These are phyloP conservation scores for Trichoderma simmonsii DNA, from an alignment of 2,329 filamentous ascomycete species.

Conservation along the genomic window DNA sequence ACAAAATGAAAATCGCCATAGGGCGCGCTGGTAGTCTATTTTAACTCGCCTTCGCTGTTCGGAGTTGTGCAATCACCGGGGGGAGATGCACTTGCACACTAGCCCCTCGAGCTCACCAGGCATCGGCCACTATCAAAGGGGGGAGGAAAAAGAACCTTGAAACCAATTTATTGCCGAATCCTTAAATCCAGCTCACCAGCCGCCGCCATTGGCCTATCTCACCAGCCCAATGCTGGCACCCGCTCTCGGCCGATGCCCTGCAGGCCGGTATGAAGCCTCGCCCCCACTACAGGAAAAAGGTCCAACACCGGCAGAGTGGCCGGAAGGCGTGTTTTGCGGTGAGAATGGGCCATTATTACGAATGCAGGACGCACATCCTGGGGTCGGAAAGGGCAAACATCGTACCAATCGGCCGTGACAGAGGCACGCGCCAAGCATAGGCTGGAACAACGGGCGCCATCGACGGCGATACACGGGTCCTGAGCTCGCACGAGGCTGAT, in stretches of 20 bases:
- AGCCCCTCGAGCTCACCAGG: background rate
- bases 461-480: slow-evolving; percentile 5
- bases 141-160: background rate
- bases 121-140: background rate
- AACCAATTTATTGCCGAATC: background rate
- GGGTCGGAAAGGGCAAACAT: background rate
- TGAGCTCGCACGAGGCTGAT: background rate
- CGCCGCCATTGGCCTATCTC: background rate
- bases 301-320: background rate
- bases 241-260: slow-evolving; percentile 17
- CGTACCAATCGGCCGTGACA: background rate
- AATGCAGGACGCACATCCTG: background rate
- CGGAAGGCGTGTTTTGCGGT: slow-evolving; percentile 11
- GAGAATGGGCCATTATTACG: background rate
- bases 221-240: slow-evolving; percentile 8
- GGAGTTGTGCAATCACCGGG: background rate
- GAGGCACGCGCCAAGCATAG: background rate
- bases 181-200: background rate
- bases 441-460: background rate
- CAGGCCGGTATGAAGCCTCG: background rate
- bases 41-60: background rate
- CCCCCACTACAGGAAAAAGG: background rate
- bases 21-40: background rate
- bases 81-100: background rate
- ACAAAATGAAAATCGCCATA: background rate